These are phyloP conservation scores for Beauveria bassiana DNA, from an alignment of 2,329 filamentous ascomycete species.

Conservation along the genomic window DNA sequence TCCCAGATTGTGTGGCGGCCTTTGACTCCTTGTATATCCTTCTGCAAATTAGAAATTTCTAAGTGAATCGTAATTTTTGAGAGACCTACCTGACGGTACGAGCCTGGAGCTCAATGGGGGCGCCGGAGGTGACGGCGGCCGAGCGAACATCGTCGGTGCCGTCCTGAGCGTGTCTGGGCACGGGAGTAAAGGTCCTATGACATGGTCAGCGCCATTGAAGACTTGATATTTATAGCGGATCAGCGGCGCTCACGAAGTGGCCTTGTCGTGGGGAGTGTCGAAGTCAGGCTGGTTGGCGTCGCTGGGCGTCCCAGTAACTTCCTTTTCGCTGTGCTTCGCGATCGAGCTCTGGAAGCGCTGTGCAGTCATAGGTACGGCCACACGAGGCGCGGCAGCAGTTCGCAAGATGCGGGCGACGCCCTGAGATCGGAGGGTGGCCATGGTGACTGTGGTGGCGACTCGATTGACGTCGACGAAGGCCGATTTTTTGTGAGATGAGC, in stretches of 20 bases:
- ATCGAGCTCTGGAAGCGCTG: slow-evolving; percentile 49
- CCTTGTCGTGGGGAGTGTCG: slow-evolving; percentile 71
- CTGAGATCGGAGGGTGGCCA: slow-evolving; percentile 59
- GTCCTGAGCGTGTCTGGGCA: slow-evolving; percentile 83
- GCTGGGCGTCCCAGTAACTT: slow-evolving; percentile 21
- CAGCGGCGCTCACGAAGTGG: slow-evolving; percentile 63
- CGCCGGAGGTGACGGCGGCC: slow-evolving; percentile 82
- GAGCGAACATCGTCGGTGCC: slow-evolving; percentile 77
- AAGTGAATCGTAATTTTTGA: background rate
- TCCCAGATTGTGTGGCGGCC: slow-evolving; percentile 91
- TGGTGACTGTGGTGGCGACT: slow-evolving; percentile 25
- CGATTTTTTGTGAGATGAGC: slow-evolving; percentile 2
- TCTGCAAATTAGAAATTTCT: slow-evolving; percentile 6
- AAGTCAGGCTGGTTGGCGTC: slow-evolving; percentile 70
- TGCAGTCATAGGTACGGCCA: slow-evolving; percentile 34
- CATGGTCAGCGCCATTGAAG: slow-evolving; percentile 9
- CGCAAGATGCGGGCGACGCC: slow-evolving; percentile 45
- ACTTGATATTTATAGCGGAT: background rate
- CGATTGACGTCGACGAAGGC: slow-evolving; percentile 3
- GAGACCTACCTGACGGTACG: slow-evolving; percentile 76
- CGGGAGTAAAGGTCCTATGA: slow-evolving; percentile 75
- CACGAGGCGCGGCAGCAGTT: slow-evolving; percentile 31
- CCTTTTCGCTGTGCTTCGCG: slow-evolving; percentile 27
- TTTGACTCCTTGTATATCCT: slow-evolving; percentile 92
- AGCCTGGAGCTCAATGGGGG: slow-evolving; percentile 87